A percentile compares a stretch with the other conserved stretches of the same genome.
These are phyloP conservation scores for Xylariaceae sp. DNA, from an alignment of 2,329 filamentous ascomycete genomes.

Conservation along the genomic window DNA sequence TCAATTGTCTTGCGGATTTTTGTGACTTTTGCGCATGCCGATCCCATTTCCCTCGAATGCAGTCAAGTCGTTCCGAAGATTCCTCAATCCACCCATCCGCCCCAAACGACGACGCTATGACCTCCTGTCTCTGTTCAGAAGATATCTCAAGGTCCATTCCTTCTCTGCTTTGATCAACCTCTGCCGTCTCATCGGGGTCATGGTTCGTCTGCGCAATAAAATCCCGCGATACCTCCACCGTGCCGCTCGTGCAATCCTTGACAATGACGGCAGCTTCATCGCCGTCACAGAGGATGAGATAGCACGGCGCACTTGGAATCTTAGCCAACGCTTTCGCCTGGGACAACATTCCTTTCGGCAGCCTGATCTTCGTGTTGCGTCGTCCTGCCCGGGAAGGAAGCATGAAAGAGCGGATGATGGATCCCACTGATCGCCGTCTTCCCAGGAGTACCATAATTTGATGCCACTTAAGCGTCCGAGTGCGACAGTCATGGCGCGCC, in stretches of 20 bases:
- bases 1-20: no score
- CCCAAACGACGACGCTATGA: slow-evolving; percentile 14
- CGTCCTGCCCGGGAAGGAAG: slow-evolving; percentile 11
- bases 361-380: background rate
- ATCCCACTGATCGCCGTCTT: slow-evolving; percentile 48
- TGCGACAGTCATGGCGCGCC: slow-evolving; percentile 41
- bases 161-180: slow-evolving; percentile 4
- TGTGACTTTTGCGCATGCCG: no score
- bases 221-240: slow-evolving; percentile 38
- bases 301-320: slow-evolving; percentile 49
- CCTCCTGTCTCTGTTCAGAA: slow-evolving; percentile 2
- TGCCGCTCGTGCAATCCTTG: slow-evolving; percentile 49
- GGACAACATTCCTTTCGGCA: no score
- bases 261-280: slow-evolving; percentile 46
- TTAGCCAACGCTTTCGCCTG: slow-evolving; percentile 30
- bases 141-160: slow-evolving; percentile 3
- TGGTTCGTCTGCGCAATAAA: slow-evolving; percentile 58
- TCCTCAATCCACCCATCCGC: slow-evolving; percentile 28
- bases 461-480: slow-evolving; percentile 41
- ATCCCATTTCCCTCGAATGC: slow-evolving; percentile 38
- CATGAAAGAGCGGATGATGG: slow-evolving; percentile 40
- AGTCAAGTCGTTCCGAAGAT: slow-evolving; percentile 30
- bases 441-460: slow-evolving; percentile 52
- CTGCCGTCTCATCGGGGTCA: slow-evolving; percentile 33
- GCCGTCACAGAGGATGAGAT: slow-evolving; percentile 53